Base-by-base conservation (phyloP, 768 basidiomycete species). In the Amanita thiersii region DNA sequence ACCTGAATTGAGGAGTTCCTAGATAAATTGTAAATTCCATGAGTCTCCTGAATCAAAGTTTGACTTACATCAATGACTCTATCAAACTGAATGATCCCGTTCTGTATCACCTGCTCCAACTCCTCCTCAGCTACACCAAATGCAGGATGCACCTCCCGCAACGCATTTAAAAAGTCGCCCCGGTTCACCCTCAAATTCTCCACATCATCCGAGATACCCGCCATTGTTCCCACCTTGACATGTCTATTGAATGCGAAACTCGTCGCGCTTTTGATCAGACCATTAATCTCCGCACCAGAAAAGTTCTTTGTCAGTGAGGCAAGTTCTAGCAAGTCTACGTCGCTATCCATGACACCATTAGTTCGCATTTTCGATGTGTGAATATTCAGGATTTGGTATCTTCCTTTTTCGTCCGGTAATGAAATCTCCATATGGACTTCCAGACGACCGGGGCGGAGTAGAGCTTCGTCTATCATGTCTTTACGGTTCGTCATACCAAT, bases 391-490 rank as follows among this genome's bases (percentile, higher is more conserved):
- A 98, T 99, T 63, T 99, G 96, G 44, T 72, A 68, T 2, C 96
- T 86, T 20, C 96, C 96, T 2, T 82, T 64, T 55, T 91, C 93
- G 55, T 98, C 94, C 0, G 96, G 96, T 0, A 99, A 72, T 2
- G 93, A 97, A 47, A 99, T 98, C 64, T 99, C 96, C 84, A 99
- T 96, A 63, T 98, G 96, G 10, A 98, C 93, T 60, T 99, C 96
- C 35, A 99, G 82, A 70, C 96, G 93, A 31, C 96, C 96, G 1
- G 96, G 93, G 53, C 96, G 92, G 4, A 97, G 74, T 2, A 98
- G 75, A 5, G 94, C 96, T 57, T 99, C 96, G 54, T 99, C 96
- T 52, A 99, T 97, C 93, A 99, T 90, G 69, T 99, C 96, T 31
- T 79, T 65, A 46, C 96, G 83, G 61, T 99, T 98, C 34, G 94